Percentiles rank a stretch among this genome's conserved stretches.
phyloP scores from a whole-genome alignment of 2,329 filamentous ascomycete genomes.

The Ophiosphaerella herpotricha region DNA sequence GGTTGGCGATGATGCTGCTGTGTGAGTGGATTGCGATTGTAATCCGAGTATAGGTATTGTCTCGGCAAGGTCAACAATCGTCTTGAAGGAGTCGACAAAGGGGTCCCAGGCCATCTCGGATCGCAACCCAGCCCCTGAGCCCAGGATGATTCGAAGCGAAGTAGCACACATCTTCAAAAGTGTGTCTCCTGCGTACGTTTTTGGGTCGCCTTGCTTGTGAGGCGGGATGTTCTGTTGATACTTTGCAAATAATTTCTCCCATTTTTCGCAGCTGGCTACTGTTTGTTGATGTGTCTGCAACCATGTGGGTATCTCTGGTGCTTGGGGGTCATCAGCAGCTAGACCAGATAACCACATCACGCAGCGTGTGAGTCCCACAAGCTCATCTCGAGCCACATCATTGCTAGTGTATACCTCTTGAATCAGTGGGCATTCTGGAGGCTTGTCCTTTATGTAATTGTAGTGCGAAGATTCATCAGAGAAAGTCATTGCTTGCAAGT shows the following conservation, averaged over 20 bases:
- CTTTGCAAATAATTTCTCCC: slow-evolving; percentile 24
- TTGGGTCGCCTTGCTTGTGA: slow-evolving; percentile 24
- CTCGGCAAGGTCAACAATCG: slow-evolving; percentile 33
- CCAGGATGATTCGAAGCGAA: slow-evolving; percentile 24
- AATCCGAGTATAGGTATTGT: slow-evolving; percentile 21
- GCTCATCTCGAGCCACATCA: slow-evolving; percentile 26
- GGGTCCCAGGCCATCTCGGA: slow-evolving; percentile 32
- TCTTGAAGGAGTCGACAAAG: slow-evolving; percentile 26
- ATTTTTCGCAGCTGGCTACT: slow-evolving; percentile 21
- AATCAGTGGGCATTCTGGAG: slow-evolving; percentile 26
- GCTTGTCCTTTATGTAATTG: slow-evolving; percentile 22
- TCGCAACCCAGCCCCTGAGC: slow-evolving; percentile 16
- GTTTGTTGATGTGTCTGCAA: slow-evolving; percentile 20
- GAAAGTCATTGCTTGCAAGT: slow-evolving; percentile 40
- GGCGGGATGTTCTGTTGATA: slow-evolving; percentile 23
- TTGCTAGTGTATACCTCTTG: slow-evolving; percentile 23
- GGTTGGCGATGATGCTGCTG: slow-evolving; percentile 14
- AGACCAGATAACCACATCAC: slow-evolving; percentile 36
- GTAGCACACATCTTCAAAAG: slow-evolving; percentile 29
- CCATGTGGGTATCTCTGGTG: slow-evolving; percentile 24
- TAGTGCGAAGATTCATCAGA: slow-evolving; percentile 35
- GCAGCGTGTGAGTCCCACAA: slow-evolving; percentile 29
- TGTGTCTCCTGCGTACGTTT: slow-evolving; percentile 30
- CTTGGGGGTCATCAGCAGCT: slow-evolving; percentile 23
- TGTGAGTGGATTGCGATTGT: slow-evolving; percentile 5